phyloP scores from a whole-genome alignment of 176 grass and related monocot species.

The Otatea glauca region DNA sequence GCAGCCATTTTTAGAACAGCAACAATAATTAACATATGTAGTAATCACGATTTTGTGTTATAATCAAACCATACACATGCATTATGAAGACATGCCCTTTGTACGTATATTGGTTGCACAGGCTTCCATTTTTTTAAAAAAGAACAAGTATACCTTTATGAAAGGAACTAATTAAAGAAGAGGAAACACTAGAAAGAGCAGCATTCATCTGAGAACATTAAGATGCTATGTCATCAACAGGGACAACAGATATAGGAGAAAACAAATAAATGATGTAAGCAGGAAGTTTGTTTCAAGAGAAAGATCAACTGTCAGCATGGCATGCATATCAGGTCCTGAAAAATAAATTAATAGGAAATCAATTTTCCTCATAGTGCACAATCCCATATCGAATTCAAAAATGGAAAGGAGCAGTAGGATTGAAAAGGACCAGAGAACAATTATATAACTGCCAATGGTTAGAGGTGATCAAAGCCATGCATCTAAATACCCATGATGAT shows the following conservation, averaged over 20 bases:
- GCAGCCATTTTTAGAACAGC: background rate
- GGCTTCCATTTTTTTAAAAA: background rate
- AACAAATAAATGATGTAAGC: background rate
- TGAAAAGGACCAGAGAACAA: background rate
- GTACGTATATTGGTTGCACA: background rate
- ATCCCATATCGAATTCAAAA: background rate
- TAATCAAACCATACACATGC: background rate
- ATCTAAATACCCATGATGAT: background rate
- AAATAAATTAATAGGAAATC: background rate
- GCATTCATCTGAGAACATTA: background rate
- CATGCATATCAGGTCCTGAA: background rate
- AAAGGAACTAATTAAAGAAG: background rate
- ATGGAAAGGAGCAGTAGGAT: conserved; percentile 8
- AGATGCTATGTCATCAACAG: background rate
- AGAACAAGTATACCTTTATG: background rate
- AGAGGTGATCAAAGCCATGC: background rate
- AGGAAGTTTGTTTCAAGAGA: background rate
- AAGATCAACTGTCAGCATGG: background rate
- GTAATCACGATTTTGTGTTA: background rate
- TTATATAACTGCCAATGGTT: background rate
- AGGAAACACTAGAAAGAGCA: background rate
- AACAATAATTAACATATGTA: background rate
- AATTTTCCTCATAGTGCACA: background rate
- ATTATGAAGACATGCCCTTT: background rate
- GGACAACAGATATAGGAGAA: background rate